Conservation (phyloP, 768 basidiomycete species). For the Amylocystis lapponica region DNA sequence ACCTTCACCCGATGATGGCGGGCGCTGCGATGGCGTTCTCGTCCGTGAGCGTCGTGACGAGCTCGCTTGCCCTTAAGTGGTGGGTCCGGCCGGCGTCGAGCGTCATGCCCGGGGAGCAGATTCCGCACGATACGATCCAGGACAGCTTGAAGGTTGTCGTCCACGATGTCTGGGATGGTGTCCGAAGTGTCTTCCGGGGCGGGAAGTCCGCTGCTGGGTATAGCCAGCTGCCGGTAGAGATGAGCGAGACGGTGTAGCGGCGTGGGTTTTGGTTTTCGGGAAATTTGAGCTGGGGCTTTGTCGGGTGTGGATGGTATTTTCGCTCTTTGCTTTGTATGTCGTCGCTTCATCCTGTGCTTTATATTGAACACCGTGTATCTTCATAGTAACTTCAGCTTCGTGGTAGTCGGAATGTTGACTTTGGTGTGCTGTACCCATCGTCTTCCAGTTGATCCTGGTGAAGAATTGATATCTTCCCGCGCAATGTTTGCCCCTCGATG, state of each 20-base stretch:
- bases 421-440: no score
- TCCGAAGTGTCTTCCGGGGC: slow-evolving; percentile 37
- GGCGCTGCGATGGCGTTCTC: slow-evolving; percentile 99
- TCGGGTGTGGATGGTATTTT: background rate
- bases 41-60: slow-evolving; percentile 90
- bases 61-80: slow-evolving; percentile 79
- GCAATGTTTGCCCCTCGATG: no score
- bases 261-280: background rate
- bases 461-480: no score
- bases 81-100: slow-evolving; percentile 72
- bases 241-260: slow-evolving; percentile 21
- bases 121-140: slow-evolving; percentile 30
- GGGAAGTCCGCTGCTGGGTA: slow-evolving; percentile 48
- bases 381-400: no score
- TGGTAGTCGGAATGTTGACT: no score
- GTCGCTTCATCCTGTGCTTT: no score
- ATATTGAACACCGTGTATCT: no score
- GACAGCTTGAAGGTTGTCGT: slow-evolving; percentile 37
- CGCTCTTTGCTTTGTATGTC: no score
- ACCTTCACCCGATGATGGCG: slow-evolving; percentile 97
- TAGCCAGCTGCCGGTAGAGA: slow-evolving; percentile 64
- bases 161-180: slow-evolving; percentile 38
- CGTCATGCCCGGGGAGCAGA: slow-evolving; percentile 59
- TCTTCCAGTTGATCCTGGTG: no score
- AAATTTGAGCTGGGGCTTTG: no score